These are phyloP conservation scores for Borovskyia barvae DNA, from an alignment of 208 protist species.

Conservation along the genomic window DNA sequence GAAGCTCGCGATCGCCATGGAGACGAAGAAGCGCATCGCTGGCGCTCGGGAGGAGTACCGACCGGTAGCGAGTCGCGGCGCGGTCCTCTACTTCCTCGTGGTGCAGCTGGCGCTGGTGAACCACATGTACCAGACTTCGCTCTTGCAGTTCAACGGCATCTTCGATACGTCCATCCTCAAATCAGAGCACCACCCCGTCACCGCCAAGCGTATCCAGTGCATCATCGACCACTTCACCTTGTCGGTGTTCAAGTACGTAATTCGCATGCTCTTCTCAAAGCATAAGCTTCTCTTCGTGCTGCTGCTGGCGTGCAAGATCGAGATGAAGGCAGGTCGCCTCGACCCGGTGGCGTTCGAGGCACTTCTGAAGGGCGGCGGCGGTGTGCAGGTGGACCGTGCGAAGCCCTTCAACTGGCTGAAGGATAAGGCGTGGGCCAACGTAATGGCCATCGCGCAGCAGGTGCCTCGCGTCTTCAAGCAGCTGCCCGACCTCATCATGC, in stretches of 20 bases:
- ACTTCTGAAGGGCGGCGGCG: slow-evolving; percentile 95
- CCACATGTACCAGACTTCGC: slow-evolving; percentile 98
- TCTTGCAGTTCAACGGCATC: slow-evolving; percentile 96
- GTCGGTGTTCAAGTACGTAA: slow-evolving; percentile 94
- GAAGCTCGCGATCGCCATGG: slow-evolving; percentile 92
- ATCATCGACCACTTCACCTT: slow-evolving; percentile 96
- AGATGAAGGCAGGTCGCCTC: slow-evolving; percentile 86
- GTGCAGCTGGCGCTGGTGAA: slow-evolving; percentile 97
- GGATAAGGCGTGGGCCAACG: slow-evolving; percentile 96
- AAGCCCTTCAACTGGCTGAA: slow-evolving; percentile 96
- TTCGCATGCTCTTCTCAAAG: slow-evolving; percentile 96
- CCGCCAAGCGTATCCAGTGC: slow-evolving; percentile 93
- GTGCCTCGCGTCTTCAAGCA: slow-evolving; percentile 91
- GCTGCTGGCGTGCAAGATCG: slow-evolving; percentile 96
- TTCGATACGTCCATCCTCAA: slow-evolving; percentile 94
- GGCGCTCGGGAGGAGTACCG: slow-evolving; percentile 97
- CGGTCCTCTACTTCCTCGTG: slow-evolving; percentile 98
- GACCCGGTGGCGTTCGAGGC: slow-evolving; percentile 85
- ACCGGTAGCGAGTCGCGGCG: slow-evolving; percentile 95
- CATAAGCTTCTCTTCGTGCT: slow-evolving; percentile 98
- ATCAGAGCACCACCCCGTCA: slow-evolving; percentile 88
- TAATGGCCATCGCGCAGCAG: slow-evolving; percentile 87
- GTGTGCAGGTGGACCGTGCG: slow-evolving; percentile 87
- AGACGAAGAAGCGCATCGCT: slow-evolving; percentile 97
- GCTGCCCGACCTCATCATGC: slow-evolving; percentile 92